These are phyloP conservation scores for Pichia sp. DNA, from an alignment of 1,139 yeast genomes.

Conservation along the genomic window DNA sequence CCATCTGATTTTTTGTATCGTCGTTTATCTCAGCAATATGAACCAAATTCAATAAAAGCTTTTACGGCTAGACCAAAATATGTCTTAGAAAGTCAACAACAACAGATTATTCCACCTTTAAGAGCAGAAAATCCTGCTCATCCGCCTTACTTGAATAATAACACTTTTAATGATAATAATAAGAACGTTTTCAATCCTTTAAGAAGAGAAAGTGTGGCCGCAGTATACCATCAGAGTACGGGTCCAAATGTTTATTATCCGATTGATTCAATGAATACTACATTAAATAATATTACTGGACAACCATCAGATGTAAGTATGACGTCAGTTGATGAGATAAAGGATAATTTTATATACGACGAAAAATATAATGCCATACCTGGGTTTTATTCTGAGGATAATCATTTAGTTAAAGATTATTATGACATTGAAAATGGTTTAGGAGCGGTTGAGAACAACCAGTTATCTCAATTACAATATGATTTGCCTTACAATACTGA, in stretches of 20 bases:
- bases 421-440: neutral
- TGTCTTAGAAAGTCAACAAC: conserved; percentile 15
- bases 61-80: neutral
- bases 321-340: neutral
- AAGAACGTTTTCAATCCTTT: conserved; percentile 25
- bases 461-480: conserved; percentile 14
- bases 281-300: neutral
- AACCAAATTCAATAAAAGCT: neutral
- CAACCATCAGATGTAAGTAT: conserved; percentile 19
- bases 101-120: conserved; percentile 35
- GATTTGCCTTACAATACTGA: neutral
- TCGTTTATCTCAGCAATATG: conserved; percentile 9
- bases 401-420: conserved; percentile 1
- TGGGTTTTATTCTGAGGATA: neutral
- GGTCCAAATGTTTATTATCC: neutral
- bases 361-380: neutral
- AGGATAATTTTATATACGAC: neutral
- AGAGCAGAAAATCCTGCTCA: conserved; percentile 39
- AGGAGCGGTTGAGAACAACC: neutral
- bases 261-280: neutral
- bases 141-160: conserved; percentile 17
- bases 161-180: conserved; percentile 28
- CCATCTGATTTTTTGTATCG: neutral
- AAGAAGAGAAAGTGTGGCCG: conserved; percentile 40
- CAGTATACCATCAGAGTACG: conserved; percentile 16